These are phyloP conservation scores for Phyllosticta paracitricarpa DNA, from an alignment of 2,329 filamentous ascomycete genomes.

Conservation along the genomic window DNA sequence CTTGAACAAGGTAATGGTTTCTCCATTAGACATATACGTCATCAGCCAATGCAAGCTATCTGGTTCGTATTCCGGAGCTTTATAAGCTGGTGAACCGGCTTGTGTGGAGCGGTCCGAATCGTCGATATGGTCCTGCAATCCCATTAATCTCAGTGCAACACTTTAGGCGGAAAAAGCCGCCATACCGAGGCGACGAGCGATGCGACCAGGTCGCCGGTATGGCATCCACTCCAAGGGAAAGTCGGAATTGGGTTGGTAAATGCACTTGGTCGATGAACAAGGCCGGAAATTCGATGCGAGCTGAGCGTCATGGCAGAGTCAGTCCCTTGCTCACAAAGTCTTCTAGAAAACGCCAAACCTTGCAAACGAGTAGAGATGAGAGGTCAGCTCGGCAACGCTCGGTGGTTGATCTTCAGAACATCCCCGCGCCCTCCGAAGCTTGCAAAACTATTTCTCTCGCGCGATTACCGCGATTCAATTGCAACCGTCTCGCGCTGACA, in stretches of 20 bases:
- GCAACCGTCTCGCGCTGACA: neutral
- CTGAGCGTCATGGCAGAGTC: neutral
- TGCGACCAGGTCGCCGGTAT: neutral
- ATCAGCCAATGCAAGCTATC: neutral
- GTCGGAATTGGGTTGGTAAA: neutral
- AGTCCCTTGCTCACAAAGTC: neutral
- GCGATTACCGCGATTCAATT: neutral
- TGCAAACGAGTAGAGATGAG: neutral
- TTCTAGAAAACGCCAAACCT: neutral
- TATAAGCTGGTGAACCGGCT: neutral
- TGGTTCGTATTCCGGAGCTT: neutral
- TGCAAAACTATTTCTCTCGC: neutral
- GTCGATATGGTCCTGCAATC: neutral
- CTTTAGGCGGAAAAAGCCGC: neutral
- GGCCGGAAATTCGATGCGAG: neutral
- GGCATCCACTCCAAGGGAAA: neutral
- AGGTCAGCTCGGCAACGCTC: neutral
- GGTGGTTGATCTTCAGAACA: neutral
- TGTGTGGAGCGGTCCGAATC: neutral
- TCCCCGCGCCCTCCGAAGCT: neutral
- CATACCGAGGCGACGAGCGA: neutral
- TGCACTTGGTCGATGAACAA: neutral
- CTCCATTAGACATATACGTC: neutral
- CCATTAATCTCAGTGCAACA: neutral
- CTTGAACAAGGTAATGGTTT: neutral